Conservation (phyloP, 2,329 filamentous ascomycete species). For the Curvularia eragrostidis region DNA sequence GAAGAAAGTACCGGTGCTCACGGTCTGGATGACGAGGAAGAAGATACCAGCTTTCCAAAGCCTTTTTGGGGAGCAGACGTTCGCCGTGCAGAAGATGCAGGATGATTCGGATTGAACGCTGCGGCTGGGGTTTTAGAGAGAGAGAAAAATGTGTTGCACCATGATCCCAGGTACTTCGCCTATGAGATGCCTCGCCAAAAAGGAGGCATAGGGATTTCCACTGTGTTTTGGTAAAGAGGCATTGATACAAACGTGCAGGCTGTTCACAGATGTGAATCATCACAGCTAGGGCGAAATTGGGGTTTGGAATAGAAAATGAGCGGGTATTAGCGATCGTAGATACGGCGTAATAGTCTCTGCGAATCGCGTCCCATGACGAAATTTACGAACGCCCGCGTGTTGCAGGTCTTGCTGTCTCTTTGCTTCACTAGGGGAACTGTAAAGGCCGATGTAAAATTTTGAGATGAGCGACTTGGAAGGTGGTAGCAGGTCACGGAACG, state of each 20-base stretch:
- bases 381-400: background rate
- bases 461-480: background rate
- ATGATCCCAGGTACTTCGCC: background rate
- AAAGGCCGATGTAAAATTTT: background rate
- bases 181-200: background rate
- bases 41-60: constrained; percentile 22
- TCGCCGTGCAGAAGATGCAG: constrained; percentile 13
- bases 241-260: too few relatives aligned
- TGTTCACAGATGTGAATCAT: background rate
- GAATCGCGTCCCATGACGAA: background rate
- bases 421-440: background rate
- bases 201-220: background rate
- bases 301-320: background rate
- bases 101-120: constrained; percentile 8
- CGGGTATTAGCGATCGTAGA: background rate
- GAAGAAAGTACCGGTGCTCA: constrained; percentile 27
- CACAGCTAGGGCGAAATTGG: background rate
- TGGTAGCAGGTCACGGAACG: background rate
- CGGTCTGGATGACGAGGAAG: constrained; percentile 31
- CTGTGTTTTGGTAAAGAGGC: background rate
- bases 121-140: background rate
- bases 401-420: background rate
- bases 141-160: background rate
- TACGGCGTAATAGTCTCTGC: background rate
- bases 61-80: constrained; percentile 29